Base-by-base conservation (phyloP, 2,329 filamentous ascomycete genomes). In the Polychaeton citri region DNA sequence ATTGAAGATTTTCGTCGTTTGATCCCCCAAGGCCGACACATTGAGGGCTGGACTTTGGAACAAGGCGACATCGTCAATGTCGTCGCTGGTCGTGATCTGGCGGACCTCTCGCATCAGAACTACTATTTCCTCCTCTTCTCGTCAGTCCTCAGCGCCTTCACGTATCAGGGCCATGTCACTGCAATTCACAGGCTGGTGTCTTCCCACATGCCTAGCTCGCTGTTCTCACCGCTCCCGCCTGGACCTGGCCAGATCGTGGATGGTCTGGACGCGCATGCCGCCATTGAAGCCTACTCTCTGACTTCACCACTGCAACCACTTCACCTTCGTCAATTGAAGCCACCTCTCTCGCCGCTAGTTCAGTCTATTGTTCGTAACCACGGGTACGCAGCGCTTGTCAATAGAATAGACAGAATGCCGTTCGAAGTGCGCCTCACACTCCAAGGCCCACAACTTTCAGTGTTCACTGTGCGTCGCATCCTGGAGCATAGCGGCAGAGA, bases 1-100 rank as follows among this genome's bases (percentile, higher is more conserved):
- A 71, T 78, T 46, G 71, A 69, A 44, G 82, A 88, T 59, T 87
- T 88, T 57, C 68, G 74, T 43, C 76, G 81, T 37, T 58, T 86
- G 13, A 68, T 74, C 4, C 69, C 70, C 2, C 71, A 68, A 47
- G 73, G 74, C 32, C 58, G 64, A 36, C 74, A 81, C 46, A 69
- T 87, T 21, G 74, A 79, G 42, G 69, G 69, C 28, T 86, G 81
- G 81, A 47, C 40, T 5, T 65, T 71, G 13, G 49, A 55, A 13
- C 52, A 60, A 7, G 67, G 65, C 37, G 73, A 74, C 19, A 74
- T 84, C 20, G 13, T 47, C 21, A 40, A 47, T 65, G 70, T 80
- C 26, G 68, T 81, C 17, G 80, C 80, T 42, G 71, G 68, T 32
- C 76, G 79, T 42, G 67, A 82, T 50, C 66, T 71, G 3, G 54